A percentile compares a stretch with the other conserved stretches of the same genome.
Evolutionary conservation across 345 rosid genomes (phyloP).

Genomic region (Kandelia obovata): DNA sequence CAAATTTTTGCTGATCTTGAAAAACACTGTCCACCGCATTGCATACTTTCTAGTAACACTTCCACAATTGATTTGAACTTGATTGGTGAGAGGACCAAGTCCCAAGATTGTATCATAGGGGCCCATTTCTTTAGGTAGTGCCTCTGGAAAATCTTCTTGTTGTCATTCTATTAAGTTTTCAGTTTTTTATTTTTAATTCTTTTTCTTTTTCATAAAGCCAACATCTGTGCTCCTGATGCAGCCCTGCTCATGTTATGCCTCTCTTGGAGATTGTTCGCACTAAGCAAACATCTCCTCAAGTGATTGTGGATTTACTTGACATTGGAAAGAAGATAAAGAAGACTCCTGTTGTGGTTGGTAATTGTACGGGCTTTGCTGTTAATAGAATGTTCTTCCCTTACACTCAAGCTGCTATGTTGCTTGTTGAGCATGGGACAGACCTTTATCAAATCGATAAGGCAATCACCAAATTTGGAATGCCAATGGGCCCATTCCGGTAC

Average conservation of each 20-base stretch:
- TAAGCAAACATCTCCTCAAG: slow-evolving; percentile 80
- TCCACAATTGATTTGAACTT: slow-evolving; percentile 90
- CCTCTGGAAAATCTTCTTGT: background rate
- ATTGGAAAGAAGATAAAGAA: slow-evolving; percentile 88
- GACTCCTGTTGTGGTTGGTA: slow-evolving; percentile 92
- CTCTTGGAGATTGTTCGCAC: slow-evolving; percentile 92
- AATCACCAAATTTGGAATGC: slow-evolving; percentile 92
- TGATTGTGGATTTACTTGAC: slow-evolving; percentile 80
- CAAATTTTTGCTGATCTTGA: slow-evolving; percentile 92
- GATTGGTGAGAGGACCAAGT: slow-evolving; percentile 74
- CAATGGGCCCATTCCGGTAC: slow-evolving; percentile 98
- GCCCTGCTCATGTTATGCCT: slow-evolving; percentile 98
- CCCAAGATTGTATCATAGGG: slow-evolving; percentile 79
- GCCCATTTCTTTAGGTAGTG: slow-evolving; percentile 96
- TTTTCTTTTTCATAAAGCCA: slow-evolving; percentile 15
- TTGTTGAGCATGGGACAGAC: slow-evolving; percentile 81
- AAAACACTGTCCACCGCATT: slow-evolving; percentile 79
- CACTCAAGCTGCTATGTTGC: slow-evolving; percentile 73
- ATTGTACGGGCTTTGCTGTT: slow-evolving; percentile 98
- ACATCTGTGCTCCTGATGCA: slow-evolving; percentile 34
- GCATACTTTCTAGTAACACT: slow-evolving; percentile 91
- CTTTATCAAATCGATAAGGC: slow-evolving; percentile 68
- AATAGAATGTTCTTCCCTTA: slow-evolving; percentile 98
- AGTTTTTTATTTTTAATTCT: background rate
- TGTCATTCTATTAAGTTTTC: background rate